Evolutionary conservation across 2,329 filamentous ascomycete species (phyloP).

Genomic region (Hypoxylon sp.): DNA sequence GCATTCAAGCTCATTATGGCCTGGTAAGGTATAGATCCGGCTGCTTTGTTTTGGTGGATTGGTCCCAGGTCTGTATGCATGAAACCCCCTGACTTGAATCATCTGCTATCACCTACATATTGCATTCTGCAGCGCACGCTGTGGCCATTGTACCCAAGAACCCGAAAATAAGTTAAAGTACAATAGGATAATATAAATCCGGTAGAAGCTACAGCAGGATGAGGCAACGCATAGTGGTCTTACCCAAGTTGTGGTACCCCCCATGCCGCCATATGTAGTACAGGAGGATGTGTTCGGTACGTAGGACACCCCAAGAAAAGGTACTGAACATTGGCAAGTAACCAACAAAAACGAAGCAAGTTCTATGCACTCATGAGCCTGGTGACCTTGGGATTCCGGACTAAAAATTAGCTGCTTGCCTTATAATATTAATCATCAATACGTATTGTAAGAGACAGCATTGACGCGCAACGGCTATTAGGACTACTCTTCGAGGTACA

Average conservation of each 20-base stretch:
- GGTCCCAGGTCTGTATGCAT: slow-evolving; percentile 9
- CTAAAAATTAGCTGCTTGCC: neutral
- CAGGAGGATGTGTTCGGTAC: neutral
- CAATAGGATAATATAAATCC: neutral
- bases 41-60: slow-evolving; percentile 4
- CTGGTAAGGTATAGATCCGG: neutral
- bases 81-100: slow-evolving; percentile 19
- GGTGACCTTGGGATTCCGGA: neutral
- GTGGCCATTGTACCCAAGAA: neutral
- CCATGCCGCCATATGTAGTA: no score
- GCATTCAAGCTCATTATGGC: slow-evolving; percentile 1
- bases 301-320: neutral
- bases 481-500: neutral
- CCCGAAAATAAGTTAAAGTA: neutral
- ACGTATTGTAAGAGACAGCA: neutral
- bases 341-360: neutral
- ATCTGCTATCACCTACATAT: slow-evolving; percentile 14
- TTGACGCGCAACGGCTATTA: neutral
- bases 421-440: neutral
- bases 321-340: neutral
- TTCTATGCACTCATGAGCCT: slow-evolving; percentile 4
- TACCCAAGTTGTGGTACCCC: neutral
- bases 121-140: neutral
- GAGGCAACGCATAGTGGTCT: neutral
- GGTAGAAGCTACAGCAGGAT: neutral